A percentile compares a stretch with the other conserved stretches of the same genome.
Evolutionary conservation across 2,329 filamentous ascomycete genomes (phyloP).

Genomic region (Aspergillus sp.): DNA sequence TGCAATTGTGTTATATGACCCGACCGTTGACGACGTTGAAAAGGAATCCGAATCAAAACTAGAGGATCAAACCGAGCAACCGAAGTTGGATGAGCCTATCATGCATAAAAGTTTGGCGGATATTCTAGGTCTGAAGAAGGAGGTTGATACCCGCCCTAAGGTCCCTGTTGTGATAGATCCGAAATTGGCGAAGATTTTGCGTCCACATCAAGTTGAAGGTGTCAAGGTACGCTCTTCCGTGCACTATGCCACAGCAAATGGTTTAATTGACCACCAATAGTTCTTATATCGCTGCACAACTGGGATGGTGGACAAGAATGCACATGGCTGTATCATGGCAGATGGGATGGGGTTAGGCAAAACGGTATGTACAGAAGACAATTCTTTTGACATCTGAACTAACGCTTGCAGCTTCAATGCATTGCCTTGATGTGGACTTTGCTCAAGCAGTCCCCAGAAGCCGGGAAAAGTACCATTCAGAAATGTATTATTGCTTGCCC

Average conservation of each 20-base stretch:
- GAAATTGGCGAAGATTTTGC: slow-evolving; percentile 75
- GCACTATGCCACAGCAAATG: not conserved
- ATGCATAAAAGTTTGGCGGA: slow-evolving; percentile 94
- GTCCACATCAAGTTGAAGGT: slow-evolving; percentile 95
- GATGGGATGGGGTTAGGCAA: slow-evolving; percentile 99
- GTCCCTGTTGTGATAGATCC: slow-evolving; percentile 98
- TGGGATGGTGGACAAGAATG: slow-evolving; percentile 87
- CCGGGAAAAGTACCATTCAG: slow-evolving; percentile 88
- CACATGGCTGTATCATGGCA: slow-evolving; percentile 98
- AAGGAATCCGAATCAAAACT: slow-evolving; percentile 61
- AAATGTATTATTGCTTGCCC: slow-evolving; percentile 97
- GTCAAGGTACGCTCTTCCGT: slow-evolving; percentile 56
- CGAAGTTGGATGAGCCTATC: slow-evolving; percentile 64
- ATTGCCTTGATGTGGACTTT: slow-evolving; percentile 96
- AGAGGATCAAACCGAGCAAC: slow-evolving; percentile 40
- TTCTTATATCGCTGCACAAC: slow-evolving; percentile 95
- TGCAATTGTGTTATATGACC: slow-evolving; percentile 91
- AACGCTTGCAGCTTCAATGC: slow-evolving; percentile 63
- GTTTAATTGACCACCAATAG: slow-evolving; percentile 21
- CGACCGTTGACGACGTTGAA: slow-evolving; percentile 84
- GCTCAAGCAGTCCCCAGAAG: slow-evolving; percentile 88
- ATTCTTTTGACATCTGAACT: slow-evolving; percentile 9
- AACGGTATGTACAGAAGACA: slow-evolving; percentile 46
- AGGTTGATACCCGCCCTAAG: slow-evolving; percentile 72
- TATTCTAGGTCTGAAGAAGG: slow-evolving; percentile 89